Percentiles rank a stretch among this genome's conserved stretches.
These are phyloP conservation scores for Wallacemonas rigidus DNA, from an alignment of 208 protist species.

Conservation along the genomic window DNA sequence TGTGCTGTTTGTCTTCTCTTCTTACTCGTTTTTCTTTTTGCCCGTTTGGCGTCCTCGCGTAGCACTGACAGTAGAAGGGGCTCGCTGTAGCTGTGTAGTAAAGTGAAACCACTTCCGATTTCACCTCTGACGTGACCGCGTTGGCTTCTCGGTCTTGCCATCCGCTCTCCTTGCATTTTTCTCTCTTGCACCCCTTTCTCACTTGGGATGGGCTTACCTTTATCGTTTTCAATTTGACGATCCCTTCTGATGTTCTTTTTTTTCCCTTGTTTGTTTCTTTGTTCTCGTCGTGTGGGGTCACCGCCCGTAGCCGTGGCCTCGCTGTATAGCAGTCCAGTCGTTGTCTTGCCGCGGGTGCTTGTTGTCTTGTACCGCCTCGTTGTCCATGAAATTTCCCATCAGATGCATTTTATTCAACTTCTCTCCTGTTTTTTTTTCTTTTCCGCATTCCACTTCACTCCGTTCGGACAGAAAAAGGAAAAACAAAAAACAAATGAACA, in stretches of 20 bases:
- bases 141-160: not conserved
- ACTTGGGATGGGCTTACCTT: not conserved
- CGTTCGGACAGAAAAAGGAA: not conserved
- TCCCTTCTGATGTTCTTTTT: conserved; percentile 9
- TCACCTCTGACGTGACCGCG: not conserved
- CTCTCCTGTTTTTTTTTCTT: conserved; percentile 23
- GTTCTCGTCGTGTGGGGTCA: too few relatives aligned
- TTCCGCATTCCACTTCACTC: conserved; percentile 5
- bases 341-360: not conserved
- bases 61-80: not conserved
- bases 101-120: not conserved
- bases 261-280: conserved; percentile 23
- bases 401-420: not conserved
- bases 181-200: not conserved
- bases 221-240: conserved; percentile 9
- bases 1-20: conserved; percentile 3
- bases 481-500: conserved; percentile 1
- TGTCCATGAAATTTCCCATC: not conserved
- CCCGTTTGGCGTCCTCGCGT: not conserved
- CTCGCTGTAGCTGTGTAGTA: not conserved
- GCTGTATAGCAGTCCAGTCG: too few relatives aligned
- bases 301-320: too few relatives aligned
- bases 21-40: not conserved
- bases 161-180: conserved; percentile 2
- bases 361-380: not conserved